phyloP scores from a whole-genome alignment of 768 basidiomycete genomes.

The Paxillus ammoniavirescens region DNA sequence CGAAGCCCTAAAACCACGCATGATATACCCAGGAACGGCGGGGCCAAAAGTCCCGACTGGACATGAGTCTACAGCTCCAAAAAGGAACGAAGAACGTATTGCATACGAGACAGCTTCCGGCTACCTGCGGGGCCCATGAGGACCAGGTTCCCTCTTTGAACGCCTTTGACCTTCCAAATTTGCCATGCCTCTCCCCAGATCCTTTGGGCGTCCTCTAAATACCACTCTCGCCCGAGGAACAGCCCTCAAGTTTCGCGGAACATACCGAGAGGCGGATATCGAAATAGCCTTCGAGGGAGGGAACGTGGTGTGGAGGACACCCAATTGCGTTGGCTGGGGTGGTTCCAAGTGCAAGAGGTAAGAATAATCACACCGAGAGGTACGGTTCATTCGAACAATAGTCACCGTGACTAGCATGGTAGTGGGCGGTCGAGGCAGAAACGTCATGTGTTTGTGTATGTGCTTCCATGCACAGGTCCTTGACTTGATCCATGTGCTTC shows the following conservation, averaged over 20 bases:
- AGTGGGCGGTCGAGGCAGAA: constrained; percentile 6
- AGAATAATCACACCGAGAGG: constrained; percentile 20
- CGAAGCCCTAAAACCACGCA: no score
- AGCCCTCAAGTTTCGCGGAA: constrained; percentile 16
- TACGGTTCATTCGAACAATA: constrained; percentile 21
- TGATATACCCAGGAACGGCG: constrained; percentile 16
- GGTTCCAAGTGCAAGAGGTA: constrained; percentile 11
- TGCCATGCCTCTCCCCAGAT: constrained; percentile 13
- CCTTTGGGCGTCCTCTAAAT: background rate
- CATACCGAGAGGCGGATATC: constrained; percentile 17
- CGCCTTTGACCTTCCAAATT: constrained; percentile 18
- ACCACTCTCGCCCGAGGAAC: constrained; percentile 14
- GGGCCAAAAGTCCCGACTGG: constrained; percentile 30
- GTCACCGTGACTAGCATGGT: constrained; percentile 1
- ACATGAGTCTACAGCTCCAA: constrained; percentile 18
- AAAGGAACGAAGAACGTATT: constrained; percentile 14
- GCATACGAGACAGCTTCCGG: constrained; percentile 14
- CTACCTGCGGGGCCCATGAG: background rate
- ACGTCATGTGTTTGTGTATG: constrained; percentile 16
- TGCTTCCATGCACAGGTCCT: constrained; percentile 15
- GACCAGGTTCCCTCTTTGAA: constrained; percentile 5
- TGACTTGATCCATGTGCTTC: constrained; percentile 18
- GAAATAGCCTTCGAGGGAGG: constrained; percentile 30
- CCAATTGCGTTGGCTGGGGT: constrained; percentile 9
- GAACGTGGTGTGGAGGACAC: constrained; percentile 31